Evolutionary conservation across 352 stramenopile species (phyloP), one percentile per base, ranked within the genome.

Genomic region (Thraustotheca clavata): DNA sequence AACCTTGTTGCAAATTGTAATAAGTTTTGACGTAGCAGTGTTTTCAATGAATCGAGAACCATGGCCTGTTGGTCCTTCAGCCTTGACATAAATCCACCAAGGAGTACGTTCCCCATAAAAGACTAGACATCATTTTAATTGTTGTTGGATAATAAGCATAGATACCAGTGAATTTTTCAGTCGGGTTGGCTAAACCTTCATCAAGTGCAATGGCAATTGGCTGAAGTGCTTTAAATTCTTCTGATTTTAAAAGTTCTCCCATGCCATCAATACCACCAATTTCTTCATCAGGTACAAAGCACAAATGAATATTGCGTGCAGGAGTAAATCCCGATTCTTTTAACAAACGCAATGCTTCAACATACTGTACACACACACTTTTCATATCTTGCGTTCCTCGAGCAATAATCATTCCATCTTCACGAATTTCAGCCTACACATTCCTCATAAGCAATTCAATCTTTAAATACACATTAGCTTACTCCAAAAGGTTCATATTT

Each of bases 361-460:
- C 83, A 68, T 98, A 98, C 70, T 98, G 95, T 35, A 97, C 83
- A 59, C 87, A 96, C 3, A 98, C 94, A 72, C 88, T 95, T 71
- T 98, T 98, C 93, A 98, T 98, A 70, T 98, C 94, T 71, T 98
- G 94, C 3, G 89, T 76, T 9, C 94, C 94, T 43, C 93, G 82
- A 32, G 89, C 93, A 72, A 97, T 97, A 67, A 98, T 97, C 50
- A 80, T 84, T 7, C 87, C 91, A 67, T 97, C 83, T 52, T 95
- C 84, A 22, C 87, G 71, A 18, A 95, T 73, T 12, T 85, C 94
- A 4, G 71, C 76, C 79, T 86, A 24, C 16, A 7, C 1, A 40
- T 4, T 29, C 24, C 4, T 35, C 22, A 49, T 4, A 52, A 67
- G 59, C 31, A n/a, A 52, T 62, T 22, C 60, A 29, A 63, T 0